A percentile compares a stretch with the other conserved stretches of the same genome.
Conservation (phyloP, 2,329 filamentous ascomycete species). For the Penicillium sp. region DNA sequence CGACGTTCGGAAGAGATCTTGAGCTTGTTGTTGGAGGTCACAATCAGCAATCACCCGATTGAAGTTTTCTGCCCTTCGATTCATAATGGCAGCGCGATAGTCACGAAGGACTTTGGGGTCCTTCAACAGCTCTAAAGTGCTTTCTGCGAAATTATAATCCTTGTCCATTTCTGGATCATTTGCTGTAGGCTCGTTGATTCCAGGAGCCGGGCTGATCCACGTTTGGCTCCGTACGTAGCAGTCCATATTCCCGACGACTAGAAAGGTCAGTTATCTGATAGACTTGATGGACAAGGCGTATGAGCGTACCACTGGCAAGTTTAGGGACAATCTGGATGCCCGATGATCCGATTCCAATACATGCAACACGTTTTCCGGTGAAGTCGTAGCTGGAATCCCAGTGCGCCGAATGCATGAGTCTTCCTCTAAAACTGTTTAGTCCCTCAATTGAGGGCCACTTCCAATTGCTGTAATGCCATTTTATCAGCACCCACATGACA, state of each 20-base stretch:
- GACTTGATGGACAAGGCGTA: not conserved
- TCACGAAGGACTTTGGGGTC: not conserved
- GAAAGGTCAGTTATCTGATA: not conserved
- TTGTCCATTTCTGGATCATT: slow-evolving; percentile 1
- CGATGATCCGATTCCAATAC: slow-evolving; percentile 38
- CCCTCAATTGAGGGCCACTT: slow-evolving; percentile 23
- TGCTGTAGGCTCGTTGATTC: not conserved
- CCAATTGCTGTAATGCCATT: slow-evolving; percentile 22
- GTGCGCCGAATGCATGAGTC: slow-evolving; percentile 39
- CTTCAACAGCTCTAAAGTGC: not conserved
- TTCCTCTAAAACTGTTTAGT: slow-evolving; percentile 34
- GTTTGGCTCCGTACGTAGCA: slow-evolving; percentile 18
- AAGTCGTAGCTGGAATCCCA: slow-evolving; percentile 36
- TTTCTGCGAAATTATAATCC: not conserved
- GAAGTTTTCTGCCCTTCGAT: not conserved
- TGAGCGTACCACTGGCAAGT: not conserved
- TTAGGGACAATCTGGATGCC: slow-evolving; percentile 26
- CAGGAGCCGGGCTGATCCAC: not conserved
- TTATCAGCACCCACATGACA: not conserved
- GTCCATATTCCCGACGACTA: slow-evolving; percentile 1
- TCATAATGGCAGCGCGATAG: not conserved
- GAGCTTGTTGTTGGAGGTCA: not conserved
- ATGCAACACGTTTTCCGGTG: slow-evolving; percentile 29
- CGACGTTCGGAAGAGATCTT: not conserved
- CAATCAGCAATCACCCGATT: slow-evolving; percentile 1